phyloP scores from a whole-genome alignment of 345 rosid genomes.

The Angophora floribunda region DNA sequence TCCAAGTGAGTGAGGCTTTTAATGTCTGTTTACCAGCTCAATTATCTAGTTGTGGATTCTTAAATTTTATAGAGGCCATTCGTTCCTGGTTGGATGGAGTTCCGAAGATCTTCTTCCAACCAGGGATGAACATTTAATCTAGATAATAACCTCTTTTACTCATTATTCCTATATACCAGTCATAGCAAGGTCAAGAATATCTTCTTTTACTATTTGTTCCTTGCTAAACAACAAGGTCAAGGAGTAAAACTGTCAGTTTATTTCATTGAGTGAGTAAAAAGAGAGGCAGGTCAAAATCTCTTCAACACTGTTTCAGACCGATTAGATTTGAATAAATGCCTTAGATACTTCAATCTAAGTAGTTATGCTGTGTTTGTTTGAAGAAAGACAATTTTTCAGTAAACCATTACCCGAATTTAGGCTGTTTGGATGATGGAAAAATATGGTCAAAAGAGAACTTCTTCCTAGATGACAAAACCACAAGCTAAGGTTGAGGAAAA shows the following conservation, averaged over 20 bases:
- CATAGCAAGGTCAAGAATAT: neutral
- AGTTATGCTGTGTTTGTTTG: neutral
- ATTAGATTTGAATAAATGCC: neutral
- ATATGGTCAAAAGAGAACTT: neutral
- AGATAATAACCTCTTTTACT: neutral
- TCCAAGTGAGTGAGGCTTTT: conserved; percentile 48
- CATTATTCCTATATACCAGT: neutral
- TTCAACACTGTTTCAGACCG: neutral
- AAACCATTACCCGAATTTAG: neutral
- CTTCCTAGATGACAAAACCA: neutral
- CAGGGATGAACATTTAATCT: neutral
- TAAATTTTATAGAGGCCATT: neutral
- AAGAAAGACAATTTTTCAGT: neutral
- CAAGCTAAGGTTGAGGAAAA: neutral
- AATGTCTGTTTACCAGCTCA: neutral
- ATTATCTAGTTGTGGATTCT: neutral
- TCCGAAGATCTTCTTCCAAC: neutral
- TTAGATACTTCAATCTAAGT: neutral
- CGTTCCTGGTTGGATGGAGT: neutral
- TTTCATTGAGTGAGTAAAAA: neutral
- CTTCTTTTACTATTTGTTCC: neutral
- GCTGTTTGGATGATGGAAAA: neutral
- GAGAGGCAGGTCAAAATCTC: neutral
- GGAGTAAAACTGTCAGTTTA: neutral
- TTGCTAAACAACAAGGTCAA: neutral